phyloP scores from a whole-genome alignment of 1,139 yeast genomes.

The Saccharomycopsis crataegensis region DNA sequence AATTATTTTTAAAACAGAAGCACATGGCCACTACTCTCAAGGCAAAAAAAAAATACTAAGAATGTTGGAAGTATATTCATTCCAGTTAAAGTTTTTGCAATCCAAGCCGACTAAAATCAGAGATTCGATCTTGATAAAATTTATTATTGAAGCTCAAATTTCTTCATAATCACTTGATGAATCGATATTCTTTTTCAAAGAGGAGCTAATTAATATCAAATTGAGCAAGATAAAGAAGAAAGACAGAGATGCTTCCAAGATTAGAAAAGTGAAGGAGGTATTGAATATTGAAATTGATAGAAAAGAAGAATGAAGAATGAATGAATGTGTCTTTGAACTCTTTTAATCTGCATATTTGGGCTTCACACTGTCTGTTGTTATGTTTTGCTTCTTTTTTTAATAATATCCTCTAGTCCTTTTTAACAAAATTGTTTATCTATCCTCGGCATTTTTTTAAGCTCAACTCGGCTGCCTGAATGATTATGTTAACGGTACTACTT shows the following conservation, averaged over 20 bases:
- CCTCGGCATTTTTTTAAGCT: not conserved
- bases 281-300: not conserved
- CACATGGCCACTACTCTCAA: constrained; percentile 36
- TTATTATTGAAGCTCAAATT: constrained; percentile 30
- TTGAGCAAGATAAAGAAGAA: not conserved
- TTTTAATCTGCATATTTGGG: too few species aligned
- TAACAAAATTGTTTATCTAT: too few species aligned
- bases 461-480: too few species aligned
- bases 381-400: not conserved
- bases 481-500: too few species aligned
- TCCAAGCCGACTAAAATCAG: not conserved
- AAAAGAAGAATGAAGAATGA: not conserved
- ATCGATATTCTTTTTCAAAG: constrained; percentile 11
- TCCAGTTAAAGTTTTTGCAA: not conserved
- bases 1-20: constrained; percentile 38
- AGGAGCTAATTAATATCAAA: not conserved
- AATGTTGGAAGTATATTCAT: constrained; percentile 17
- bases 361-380: not conserved
- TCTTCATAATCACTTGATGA: constrained; percentile 48
- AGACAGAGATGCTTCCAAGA: not conserved
- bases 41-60: constrained; percentile 32
- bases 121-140: constrained; percentile 21
- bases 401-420: too few species aligned
- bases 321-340: not conserved
- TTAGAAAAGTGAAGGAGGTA: constrained; percentile 4